Percentiles rank a stretch among this genome's conserved stretches.
phyloP scores from a whole-genome alignment of 2,329 filamentous ascomycete species.

The Apiospora aurea region DNA sequence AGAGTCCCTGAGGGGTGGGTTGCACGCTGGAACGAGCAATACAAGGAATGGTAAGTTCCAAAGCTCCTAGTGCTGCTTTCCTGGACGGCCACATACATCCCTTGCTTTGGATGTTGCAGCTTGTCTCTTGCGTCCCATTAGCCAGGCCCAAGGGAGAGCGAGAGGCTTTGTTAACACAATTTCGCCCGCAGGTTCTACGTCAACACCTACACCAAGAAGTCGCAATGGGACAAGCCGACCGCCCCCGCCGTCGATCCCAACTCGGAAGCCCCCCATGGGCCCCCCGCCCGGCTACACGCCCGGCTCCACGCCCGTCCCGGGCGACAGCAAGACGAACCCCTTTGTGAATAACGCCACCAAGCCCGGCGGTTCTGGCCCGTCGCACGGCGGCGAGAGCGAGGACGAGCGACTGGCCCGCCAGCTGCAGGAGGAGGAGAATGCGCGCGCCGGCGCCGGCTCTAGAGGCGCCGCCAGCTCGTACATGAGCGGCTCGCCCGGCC shows the following conservation, averaged over 20 bases:
- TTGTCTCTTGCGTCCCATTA: too few relatives aligned
- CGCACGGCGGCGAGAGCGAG: conserved; percentile 27
- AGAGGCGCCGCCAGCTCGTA: conserved; percentile 44
- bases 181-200: conserved; percentile 79
- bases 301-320: conserved; percentile 51
- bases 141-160: neutral
- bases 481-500: conserved; percentile 38
- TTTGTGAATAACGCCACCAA: conserved; percentile 57
- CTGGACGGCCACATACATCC: neutral
- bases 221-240: conserved; percentile 88
- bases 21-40: conserved; percentile 84
- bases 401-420: conserved; percentile 68
- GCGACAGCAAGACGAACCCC: conserved; percentile 73
- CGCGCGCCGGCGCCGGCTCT: conserved; percentile 50
- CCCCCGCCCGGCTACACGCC: conserved; percentile 73
- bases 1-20: conserved; percentile 82
- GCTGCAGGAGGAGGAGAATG: conserved; percentile 85
- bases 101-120: neutral
- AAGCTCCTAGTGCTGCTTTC: neutral
- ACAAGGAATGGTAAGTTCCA: conserved; percentile 71
- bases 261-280: conserved; percentile 56
- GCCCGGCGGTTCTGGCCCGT: conserved; percentile 29
- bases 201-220: conserved; percentile 85
- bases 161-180: neutral
- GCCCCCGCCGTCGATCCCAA: conserved; percentile 66